These are phyloP conservation scores for Citrus hindsii DNA, from an alignment of 345 rosid genomes.

Conservation along the genomic window DNA sequence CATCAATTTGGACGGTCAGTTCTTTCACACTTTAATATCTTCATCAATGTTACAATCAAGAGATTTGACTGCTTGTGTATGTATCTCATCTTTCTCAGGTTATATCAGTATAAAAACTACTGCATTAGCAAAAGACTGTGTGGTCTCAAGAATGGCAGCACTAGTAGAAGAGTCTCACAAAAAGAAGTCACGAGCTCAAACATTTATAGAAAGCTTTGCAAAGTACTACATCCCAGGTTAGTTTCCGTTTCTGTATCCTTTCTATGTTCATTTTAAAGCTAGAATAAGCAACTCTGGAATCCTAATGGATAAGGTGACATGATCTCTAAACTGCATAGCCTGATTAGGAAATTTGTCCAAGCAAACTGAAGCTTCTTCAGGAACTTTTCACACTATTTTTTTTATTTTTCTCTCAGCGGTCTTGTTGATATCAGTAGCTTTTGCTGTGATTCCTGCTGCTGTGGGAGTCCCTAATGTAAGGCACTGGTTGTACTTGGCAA, in stretches of 20 bases:
- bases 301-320: no score
- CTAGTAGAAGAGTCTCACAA: constrained; percentile 97
- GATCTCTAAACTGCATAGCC: no score
- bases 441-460: constrained; percentile 58
- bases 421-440: constrained; percentile 44
- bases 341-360: no score
- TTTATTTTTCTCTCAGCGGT: constrained; percentile 43
- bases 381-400: neutral
- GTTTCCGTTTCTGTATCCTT: neutral
- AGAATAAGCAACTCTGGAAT: no score
- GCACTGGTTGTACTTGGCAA: constrained; percentile 72
- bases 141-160: constrained; percentile 80
- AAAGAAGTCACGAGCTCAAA: constrained; percentile 68
- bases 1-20: constrained; percentile 71
- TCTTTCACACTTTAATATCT: neutral
- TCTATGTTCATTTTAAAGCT: no score
- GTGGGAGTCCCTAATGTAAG: constrained; percentile 31
- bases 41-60: no score
- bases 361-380: no score
- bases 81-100: constrained; percentile 29
- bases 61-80: no score
- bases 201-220: constrained; percentile 69
- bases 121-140: constrained; percentile 79
- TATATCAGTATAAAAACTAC: constrained; percentile 72
- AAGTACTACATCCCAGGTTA: constrained; percentile 87